Percentiles rank a stretch among this genome's conserved stretches.
Evolutionary conservation across 345 rosid species (phyloP).

Genomic region (Euphorbia tirucalli): DNA sequence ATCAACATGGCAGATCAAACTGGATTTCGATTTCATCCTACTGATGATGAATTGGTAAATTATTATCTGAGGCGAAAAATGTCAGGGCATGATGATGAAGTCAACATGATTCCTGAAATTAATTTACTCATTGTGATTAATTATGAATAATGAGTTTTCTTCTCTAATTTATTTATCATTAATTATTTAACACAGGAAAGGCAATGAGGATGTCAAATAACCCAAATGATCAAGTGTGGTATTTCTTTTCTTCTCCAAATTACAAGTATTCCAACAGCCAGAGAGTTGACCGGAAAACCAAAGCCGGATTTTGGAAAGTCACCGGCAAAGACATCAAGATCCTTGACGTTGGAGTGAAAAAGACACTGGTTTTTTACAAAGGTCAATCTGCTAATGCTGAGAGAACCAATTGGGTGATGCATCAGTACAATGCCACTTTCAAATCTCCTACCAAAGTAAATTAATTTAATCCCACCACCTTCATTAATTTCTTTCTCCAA

Average conservation of each 20-base stretch:
- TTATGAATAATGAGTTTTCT: too few relatives aligned
- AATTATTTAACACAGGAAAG: background rate
- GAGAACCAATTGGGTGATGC: conserved; percentile 29
- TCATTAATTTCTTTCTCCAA: too few relatives aligned
- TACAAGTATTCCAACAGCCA: conserved; percentile 25
- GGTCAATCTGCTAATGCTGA: conserved; percentile 7
- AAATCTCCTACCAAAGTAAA: too few relatives aligned
- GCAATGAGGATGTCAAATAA: background rate
- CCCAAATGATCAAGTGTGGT: conserved; percentile 24
- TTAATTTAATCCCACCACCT: too few relatives aligned
- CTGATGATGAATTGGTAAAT: background rate
- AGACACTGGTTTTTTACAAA: conserved; percentile 34
- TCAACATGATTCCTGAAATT: background rate
- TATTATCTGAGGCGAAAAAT: background rate
- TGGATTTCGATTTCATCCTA: conserved; percentile 10
- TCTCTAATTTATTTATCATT: background rate
- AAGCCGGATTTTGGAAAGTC: conserved; percentile 47
- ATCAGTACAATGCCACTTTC: conserved; percentile 36
- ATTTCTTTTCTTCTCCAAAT: conserved; percentile 34
- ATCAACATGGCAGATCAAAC: background rate
- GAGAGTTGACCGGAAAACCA: conserved; percentile 22
- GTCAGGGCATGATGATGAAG: background rate
- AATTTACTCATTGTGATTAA: too few relatives aligned
- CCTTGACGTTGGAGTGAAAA: conserved; percentile 34
- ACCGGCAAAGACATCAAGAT: conserved; percentile 31